Conservation (phyloP, 2,329 filamentous ascomycete genomes). For the Leptographium lundbergii region DNA sequence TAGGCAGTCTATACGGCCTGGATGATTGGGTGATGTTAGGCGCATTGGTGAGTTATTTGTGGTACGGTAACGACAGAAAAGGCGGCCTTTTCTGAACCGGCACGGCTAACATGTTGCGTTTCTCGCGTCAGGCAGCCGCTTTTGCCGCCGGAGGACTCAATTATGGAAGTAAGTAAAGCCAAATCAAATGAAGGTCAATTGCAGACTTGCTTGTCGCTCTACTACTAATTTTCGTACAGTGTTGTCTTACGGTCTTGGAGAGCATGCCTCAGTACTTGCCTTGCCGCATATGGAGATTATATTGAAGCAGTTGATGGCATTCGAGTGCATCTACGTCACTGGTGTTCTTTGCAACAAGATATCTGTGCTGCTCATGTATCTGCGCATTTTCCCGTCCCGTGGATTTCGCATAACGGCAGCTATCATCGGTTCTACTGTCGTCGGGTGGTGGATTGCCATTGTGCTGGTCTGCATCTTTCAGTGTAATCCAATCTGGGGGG, state of each 20-base stretch:
- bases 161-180: background rate
- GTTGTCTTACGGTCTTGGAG: background rate
- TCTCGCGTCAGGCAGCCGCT: background rate
- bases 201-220: background rate
- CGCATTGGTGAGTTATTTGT: background rate
- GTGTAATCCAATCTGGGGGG: conserved; percentile 25
- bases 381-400: conserved; percentile 15
- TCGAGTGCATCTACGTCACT: conserved; percentile 8
- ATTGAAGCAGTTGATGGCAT: conserved; percentile 9
- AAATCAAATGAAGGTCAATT: background rate
- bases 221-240: background rate
- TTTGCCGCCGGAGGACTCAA: background rate
- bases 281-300: background rate
- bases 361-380: conserved; percentile 14
- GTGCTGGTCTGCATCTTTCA: conserved; percentile 19
- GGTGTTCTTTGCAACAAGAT: conserved; percentile 1
- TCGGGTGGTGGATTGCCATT: conserved; percentile 14
- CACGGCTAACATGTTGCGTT: background rate
- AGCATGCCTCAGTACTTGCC: background rate
- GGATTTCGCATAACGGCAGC: conserved; percentile 10
- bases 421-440: conserved; percentile 9
- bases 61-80: background rate
- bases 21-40: conserved; percentile 4
- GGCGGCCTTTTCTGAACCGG: background rate
- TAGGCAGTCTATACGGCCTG: background rate